These are phyloP conservation scores for Suillus clintonianus DNA, from an alignment of 768 basidiomycete species.

Conservation along the genomic window DNA sequence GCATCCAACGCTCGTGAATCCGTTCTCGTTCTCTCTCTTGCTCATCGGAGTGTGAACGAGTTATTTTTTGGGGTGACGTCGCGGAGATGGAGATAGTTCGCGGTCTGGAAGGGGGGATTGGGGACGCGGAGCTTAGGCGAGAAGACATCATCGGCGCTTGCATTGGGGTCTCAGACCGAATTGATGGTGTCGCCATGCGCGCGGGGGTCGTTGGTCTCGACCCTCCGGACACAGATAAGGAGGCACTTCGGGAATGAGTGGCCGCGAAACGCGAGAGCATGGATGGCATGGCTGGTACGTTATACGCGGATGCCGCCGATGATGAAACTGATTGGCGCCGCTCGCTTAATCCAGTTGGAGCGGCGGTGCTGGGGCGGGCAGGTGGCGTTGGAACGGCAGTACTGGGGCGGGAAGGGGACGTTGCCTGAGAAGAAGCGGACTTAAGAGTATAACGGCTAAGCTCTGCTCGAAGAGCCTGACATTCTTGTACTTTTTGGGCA, in stretches of 20 bases:
- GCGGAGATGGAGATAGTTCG: constrained; percentile 49
- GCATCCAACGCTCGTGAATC: constrained; percentile 70
- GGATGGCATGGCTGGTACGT: constrained; percentile 38
- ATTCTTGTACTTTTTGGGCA: constrained; percentile 71
- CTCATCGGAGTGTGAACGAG: constrained; percentile 66
- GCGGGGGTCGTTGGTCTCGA: constrained; percentile 37
- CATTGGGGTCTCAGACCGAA: constrained; percentile 16
- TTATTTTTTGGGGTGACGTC: constrained; percentile 58
- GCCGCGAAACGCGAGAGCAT: constrained; percentile 54
- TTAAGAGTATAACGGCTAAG: constrained; percentile 51
- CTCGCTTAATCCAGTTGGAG: constrained; percentile 22
- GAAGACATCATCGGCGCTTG: constrained; percentile 31
- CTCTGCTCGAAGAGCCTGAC: constrained; percentile 66
- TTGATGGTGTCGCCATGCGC: constrained; percentile 27
- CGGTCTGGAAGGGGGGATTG: constrained; percentile 41
- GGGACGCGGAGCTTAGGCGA: constrained; percentile 28
- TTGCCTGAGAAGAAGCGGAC: constrained; percentile 19
- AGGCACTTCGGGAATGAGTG: constrained; percentile 58
- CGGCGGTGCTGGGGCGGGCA: constrained; percentile 27
- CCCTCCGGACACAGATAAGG: constrained; percentile 43
- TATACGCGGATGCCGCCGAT: constrained; percentile 36
- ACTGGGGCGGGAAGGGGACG: constrained; percentile 25
- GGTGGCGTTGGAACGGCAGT: constrained; percentile 28
- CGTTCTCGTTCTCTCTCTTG: constrained; percentile 46
- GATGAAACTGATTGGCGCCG: constrained; percentile 35